These are phyloP conservation scores for Aspergillus sp. DNA, from an alignment of 2,329 filamentous ascomycete species.

Conservation along the genomic window DNA sequence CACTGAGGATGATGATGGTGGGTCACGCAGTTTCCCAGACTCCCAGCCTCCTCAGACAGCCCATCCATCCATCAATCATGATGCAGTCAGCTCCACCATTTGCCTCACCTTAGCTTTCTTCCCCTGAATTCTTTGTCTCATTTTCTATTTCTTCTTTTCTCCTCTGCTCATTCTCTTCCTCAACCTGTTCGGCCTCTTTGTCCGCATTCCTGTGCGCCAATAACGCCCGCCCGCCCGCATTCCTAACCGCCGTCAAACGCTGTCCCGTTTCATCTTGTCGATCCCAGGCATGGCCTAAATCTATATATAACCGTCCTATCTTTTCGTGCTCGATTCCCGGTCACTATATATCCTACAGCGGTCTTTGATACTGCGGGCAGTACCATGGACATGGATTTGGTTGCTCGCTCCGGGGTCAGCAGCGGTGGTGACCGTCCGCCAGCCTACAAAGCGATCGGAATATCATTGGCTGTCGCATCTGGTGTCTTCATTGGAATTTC, in stretches of 20 bases:
- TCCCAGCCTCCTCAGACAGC: slow-evolving; percentile 4
- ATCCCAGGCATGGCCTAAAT: slow-evolving; percentile 10
- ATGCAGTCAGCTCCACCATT: slow-evolving; percentile 8
- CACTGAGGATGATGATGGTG: background rate
- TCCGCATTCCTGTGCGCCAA: background rate
- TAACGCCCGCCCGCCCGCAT: slow-evolving; percentile 1
- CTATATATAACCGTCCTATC: slow-evolving; percentile 1
- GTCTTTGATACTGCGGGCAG: slow-evolving; percentile 5
- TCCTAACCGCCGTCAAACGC: slow-evolving; percentile 5
- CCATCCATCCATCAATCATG: background rate
- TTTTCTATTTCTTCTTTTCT: background rate
- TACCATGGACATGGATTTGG: slow-evolving; percentile 13
- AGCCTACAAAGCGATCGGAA: slow-evolving; percentile 81
- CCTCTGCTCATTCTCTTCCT: background rate
- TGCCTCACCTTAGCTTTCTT: slow-evolving; percentile 1
- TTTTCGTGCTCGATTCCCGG: background rate
- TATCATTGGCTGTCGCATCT: slow-evolving; percentile 80
- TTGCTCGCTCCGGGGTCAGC: slow-evolving; percentile 7
- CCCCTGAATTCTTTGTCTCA: slow-evolving; percentile 1
- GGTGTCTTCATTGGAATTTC: slow-evolving; percentile 92
- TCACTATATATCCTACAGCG: background rate
- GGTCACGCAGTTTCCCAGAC: background rate
- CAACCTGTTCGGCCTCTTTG: background rate
- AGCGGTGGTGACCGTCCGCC: slow-evolving; percentile 45
- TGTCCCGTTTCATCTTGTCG: slow-evolving; percentile 4